These are phyloP conservation scores for Boletus subcaerulescens DNA, from an alignment of 768 basidiomycete genomes.

Conservation along the genomic window DNA sequence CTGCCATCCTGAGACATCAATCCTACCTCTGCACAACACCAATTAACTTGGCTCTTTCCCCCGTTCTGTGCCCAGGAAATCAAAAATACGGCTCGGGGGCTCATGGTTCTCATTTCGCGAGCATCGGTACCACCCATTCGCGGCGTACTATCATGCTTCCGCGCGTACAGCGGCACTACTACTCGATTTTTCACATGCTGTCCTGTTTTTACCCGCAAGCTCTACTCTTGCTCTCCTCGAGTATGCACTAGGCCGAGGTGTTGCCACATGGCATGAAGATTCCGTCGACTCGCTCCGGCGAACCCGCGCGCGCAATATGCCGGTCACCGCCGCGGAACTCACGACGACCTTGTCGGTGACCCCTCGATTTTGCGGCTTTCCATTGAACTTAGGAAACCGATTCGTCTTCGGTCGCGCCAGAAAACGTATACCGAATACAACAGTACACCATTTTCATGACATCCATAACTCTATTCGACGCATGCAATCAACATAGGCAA, in stretches of 20 bases:
- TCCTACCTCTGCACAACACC: background rate
- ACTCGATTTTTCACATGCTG: background rate
- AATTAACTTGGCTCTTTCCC: background rate
- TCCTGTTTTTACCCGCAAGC: background rate
- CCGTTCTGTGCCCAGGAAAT: background rate
- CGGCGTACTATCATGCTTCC: background rate
- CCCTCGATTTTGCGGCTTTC: background rate
- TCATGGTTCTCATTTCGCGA: background rate
- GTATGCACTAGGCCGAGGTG: background rate
- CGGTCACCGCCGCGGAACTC: no score
- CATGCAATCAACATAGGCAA: background rate
- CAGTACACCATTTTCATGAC: background rate
- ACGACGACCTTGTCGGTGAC: background rate
- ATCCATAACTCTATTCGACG: background rate
- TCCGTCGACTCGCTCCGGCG: background rate
- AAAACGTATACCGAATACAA: background rate
- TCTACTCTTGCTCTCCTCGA: background rate
- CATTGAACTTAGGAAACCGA: background rate
- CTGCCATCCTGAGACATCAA: conserved; percentile 22
- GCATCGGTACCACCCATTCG: background rate
- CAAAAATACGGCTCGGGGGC: background rate
- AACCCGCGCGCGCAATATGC: no score
- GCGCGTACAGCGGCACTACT: background rate
- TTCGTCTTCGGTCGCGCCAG: background rate
- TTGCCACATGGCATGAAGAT: background rate